Percentiles rank a stretch among this genome's conserved stretches.
Conservation (phyloP, 2,329 filamentous ascomycete species). For the Plenodomus biglobosus region DNA sequence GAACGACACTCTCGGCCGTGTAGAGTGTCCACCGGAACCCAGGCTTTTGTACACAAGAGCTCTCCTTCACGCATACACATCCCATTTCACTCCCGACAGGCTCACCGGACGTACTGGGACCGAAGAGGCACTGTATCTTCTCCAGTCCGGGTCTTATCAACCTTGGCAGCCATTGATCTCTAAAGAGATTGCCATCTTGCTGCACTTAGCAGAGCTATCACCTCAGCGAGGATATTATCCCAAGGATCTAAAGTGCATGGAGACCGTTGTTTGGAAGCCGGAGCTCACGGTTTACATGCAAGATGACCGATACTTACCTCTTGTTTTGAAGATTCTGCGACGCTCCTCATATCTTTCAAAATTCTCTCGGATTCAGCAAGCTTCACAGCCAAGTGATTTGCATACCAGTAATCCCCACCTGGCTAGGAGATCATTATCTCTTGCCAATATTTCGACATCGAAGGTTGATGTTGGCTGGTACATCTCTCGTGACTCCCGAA, state of each 20-base stretch:
- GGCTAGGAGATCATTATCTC: conserved; percentile 1
- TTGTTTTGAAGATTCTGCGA: conserved; percentile 17
- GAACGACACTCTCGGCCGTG: conserved; percentile 56
- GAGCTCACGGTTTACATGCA: conserved; percentile 28
- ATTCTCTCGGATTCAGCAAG: conserved; percentile 1
- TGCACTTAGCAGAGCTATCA: conserved; percentile 39
- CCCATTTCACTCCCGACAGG: conserved; percentile 58
- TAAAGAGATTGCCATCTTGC: conserved; percentile 5
- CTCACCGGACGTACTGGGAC: conserved; percentile 62
- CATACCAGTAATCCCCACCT: conserved; percentile 16
- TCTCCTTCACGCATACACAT: conserved; percentile 62
- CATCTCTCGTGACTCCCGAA: conserved; percentile 12
- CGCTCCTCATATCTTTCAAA: conserved; percentile 13
- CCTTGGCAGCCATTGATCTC: conserved; percentile 29
- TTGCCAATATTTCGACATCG: background rate
- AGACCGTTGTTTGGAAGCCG: conserved; percentile 36
- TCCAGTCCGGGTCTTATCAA: conserved; percentile 55
- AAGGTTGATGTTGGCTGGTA: conserved; percentile 4
- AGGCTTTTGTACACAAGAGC: conserved; percentile 59
- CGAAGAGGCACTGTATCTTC: conserved; percentile 58
- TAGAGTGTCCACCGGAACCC: conserved; percentile 61
- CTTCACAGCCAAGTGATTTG: background rate
- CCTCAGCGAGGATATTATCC: conserved; percentile 43
- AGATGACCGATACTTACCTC: conserved; percentile 31
- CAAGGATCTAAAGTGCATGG: conserved; percentile 25